Evolutionary conservation across 2,329 filamentous ascomycete species (phyloP).

Genomic region (Ophidiomyces ophidiicola): DNA sequence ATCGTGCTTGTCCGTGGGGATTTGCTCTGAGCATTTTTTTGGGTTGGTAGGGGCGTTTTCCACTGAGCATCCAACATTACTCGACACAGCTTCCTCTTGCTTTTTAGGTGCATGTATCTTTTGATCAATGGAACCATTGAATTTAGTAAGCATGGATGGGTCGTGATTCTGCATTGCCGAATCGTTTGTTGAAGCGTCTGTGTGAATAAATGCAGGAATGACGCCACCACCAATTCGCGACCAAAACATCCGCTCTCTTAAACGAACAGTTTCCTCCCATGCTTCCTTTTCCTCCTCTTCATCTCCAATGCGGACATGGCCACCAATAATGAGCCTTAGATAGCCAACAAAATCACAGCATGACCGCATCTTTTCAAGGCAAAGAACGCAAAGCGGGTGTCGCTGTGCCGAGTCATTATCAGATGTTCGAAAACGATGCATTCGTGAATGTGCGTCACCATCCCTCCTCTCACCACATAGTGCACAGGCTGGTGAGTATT

Average conservation of each 20-base stretch:
- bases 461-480: conserved; percentile 76
- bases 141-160: not conserved
- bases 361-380: conserved; percentile 67
- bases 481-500: conserved; percentile 57
- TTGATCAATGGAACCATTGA: not conserved
- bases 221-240: conserved; percentile 83
- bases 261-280: conserved; percentile 85
- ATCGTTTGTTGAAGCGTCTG: conserved; percentile 17
- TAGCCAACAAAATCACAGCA: conserved; percentile 92
- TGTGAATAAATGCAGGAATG: conserved; percentile 47
- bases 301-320: conserved; percentile 75
- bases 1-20: too few relatives aligned
- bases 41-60: too few relatives aligned
- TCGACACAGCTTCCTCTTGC: too few relatives aligned
- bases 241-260: conserved; percentile 97
- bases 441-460: conserved; percentile 58
- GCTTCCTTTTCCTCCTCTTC: conserved; percentile 73
- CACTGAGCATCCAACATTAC: too few relatives aligned
- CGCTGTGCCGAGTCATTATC: conserved; percentile 77
- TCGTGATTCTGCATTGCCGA: conserved; percentile 1
- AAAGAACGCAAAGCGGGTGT: conserved; percentile 83
- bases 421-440: conserved; percentile 77
- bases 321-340: conserved; percentile 79
- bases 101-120: too few relatives aligned
- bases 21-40: too few relatives aligned